Conservation (phyloP, 495 filamentous ascomycete species). For the Aspergillus indologenus region DNA sequence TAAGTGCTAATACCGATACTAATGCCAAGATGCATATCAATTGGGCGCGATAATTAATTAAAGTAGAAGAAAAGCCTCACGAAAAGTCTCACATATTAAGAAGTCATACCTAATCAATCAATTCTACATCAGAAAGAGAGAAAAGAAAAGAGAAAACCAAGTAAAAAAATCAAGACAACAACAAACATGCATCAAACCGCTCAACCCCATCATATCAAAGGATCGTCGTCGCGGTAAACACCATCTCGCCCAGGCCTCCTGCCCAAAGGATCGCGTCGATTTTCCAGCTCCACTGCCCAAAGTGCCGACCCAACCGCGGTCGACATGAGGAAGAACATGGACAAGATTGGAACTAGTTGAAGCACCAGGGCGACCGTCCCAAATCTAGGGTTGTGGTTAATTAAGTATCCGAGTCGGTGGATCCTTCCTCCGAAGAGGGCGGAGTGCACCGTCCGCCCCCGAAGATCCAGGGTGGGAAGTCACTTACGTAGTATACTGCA, state of each 20-base stretch:
- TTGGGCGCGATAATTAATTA: neutral
- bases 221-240: slow-evolving; percentile 33
- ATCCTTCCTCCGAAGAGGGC: neutral
- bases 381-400: slow-evolving; percentile 40
- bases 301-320: slow-evolving; percentile 61
- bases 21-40: neutral
- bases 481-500: slow-evolving; percentile 61
- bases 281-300: slow-evolving; percentile 60
- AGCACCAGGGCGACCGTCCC: slow-evolving; percentile 59
- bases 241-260: slow-evolving; percentile 25
- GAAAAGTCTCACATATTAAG: too few relatives aligned
- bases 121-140: neutral
- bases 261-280: slow-evolving; percentile 33
- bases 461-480: neutral
- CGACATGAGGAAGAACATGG: slow-evolving; percentile 66
- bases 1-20: neutral
- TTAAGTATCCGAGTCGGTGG: slow-evolving; percentile 7
- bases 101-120: neutral
- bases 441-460: neutral
- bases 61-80: neutral
- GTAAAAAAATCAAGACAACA: too few relatives aligned
- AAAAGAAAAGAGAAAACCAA: too few relatives aligned
- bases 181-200: neutral
- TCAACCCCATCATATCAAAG: slow-evolving; percentile 21
- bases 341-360: slow-evolving; percentile 60